phyloP scores from a whole-genome alignment of 2,329 filamentous ascomycete genomes.

The Cucurbitaria berberidis region DNA sequence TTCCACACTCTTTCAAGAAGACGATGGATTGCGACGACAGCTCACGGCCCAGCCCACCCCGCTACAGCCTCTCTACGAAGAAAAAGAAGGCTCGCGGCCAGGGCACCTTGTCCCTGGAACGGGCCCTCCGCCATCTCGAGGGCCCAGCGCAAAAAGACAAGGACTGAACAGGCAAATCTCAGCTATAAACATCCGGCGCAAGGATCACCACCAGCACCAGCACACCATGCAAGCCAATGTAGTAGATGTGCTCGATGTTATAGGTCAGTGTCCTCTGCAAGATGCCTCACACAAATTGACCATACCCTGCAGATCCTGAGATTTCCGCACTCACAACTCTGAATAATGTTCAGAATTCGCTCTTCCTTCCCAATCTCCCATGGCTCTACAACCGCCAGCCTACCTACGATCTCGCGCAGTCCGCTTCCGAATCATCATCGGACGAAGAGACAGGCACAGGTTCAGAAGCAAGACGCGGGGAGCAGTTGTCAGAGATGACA shows the following conservation, averaged over 20 bases:
- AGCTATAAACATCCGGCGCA: slow-evolving; percentile 35
- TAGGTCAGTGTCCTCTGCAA: slow-evolving; percentile 59
- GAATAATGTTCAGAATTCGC: slow-evolving; percentile 90
- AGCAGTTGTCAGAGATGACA: slow-evolving; percentile 24
- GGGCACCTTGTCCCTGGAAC: slow-evolving; percentile 9
- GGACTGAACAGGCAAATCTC: slow-evolving; percentile 30
- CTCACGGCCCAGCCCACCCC: slow-evolving; percentile 31
- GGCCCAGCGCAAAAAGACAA: slow-evolving; percentile 21
- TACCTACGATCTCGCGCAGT: slow-evolving; percentile 73
- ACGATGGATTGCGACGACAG: slow-evolving; percentile 36
- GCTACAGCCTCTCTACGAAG: slow-evolving; percentile 44
- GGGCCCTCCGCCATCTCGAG: slow-evolving; percentile 21
- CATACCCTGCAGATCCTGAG: slow-evolving; percentile 69
- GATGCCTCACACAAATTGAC: slow-evolving; percentile 38
- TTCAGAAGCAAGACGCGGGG: slow-evolving; percentile 13
- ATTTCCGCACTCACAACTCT: slow-evolving; percentile 81
- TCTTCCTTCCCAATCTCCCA: slow-evolving; percentile 82
- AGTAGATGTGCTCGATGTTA: slow-evolving; percentile 71
- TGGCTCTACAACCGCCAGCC: slow-evolving; percentile 75
- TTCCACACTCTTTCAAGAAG: slow-evolving; percentile 27
- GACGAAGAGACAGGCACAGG: slow-evolving; percentile 30
- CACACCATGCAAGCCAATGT: slow-evolving; percentile 63
- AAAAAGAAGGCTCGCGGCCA: slow-evolving; percentile 31
- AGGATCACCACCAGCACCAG: slow-evolving; percentile 39
- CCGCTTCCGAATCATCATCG: slow-evolving; percentile 39